phyloP scores from a whole-genome alignment of 2,329 filamentous ascomycete genomes.

The Myrmaecium sp. region DNA sequence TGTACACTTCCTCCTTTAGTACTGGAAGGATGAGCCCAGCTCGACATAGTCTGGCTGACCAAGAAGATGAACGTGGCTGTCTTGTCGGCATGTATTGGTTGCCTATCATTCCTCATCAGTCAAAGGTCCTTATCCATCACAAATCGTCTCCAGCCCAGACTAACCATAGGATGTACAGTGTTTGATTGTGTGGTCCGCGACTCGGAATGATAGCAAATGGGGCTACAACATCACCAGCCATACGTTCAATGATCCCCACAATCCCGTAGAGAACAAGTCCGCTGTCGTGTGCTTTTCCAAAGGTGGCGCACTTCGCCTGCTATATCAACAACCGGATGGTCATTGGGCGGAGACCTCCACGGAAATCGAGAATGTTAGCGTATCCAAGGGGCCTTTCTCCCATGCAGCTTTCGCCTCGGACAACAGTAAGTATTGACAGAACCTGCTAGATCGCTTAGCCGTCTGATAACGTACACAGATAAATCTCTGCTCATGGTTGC shows the following conservation, averaged over 20 bases:
- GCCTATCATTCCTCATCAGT: conserved; percentile 23
- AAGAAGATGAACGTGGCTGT: conserved; percentile 55
- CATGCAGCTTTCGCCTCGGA: conserved; percentile 38
- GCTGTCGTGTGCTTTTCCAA: conserved; percentile 63
- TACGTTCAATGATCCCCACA: conserved; percentile 52
- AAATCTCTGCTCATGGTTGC: conserved; percentile 45
- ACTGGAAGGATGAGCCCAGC: conserved; percentile 54
- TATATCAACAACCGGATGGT: conserved; percentile 59
- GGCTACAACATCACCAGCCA: conserved; percentile 50
- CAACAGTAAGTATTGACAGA: conserved; percentile 38
- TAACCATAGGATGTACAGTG: conserved; percentile 10
- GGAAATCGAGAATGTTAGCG: conserved; percentile 58
- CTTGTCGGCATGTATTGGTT: conserved; percentile 83
- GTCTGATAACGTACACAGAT: conserved; percentile 11
- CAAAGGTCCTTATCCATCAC: conserved; percentile 13
- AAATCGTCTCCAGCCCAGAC: conserved; percentile 1
- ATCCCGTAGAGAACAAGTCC: conserved; percentile 53
- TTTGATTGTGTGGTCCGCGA: conserved; percentile 23
- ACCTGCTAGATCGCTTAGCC: conserved; percentile 5
- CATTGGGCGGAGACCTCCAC: conserved; percentile 54
- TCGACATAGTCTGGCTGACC: conserved; percentile 48
- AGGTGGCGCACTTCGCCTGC: conserved; percentile 54
- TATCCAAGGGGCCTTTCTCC: conserved; percentile 33
- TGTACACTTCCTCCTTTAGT: conserved; percentile 53
- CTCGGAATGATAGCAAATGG: conserved; percentile 35